Evolutionary conservation across 768 basidiomycete species (phyloP), one percentile per base, ranked within the genome.

Genomic region (Leccinum olivaceopallidum): DNA sequence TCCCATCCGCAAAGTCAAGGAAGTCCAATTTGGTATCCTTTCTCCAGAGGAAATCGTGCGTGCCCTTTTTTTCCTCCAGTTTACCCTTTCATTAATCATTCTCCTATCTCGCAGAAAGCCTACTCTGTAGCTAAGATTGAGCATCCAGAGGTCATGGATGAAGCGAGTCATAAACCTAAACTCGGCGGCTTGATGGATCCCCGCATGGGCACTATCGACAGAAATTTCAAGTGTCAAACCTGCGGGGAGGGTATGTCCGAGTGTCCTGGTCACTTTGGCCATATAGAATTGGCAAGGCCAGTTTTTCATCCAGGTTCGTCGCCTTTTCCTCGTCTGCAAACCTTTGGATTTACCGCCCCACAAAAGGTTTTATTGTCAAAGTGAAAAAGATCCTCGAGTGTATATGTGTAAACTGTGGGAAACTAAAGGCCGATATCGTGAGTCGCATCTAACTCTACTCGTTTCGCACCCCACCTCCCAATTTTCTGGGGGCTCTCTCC

Each of bases 211-310:
- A 99, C 94, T 30, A 96, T 95, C 68, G 94, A 95, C 80, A 83
- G 94, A 66, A 95, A 95, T 74, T 95, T 96, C 80, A 98, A 98
- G 80, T 99, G 97, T 74, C 95, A 98, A 80, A 98, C 97, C 30
- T 98, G 97, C 75, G 95, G 95, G 66, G 97, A 99, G 83, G 96
- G 95, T n/a, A 98, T 98, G 95, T 89, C 94, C 18, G 97, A 98
- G 74, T 99, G 97, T 79, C 95, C 97, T 28, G 97, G 97, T 55
- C 97, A 98, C 76, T 99, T 99, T 79, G 97, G 97, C 58, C 95
- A 98, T 74, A 94, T 99, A 70, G 97, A 99, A 78, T 80, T 99
- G 70, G 94, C 94, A 49, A 83, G 94, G 68, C 95, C 96, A n/a
- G 94, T 97, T 36, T 98, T 95, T 71, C 96, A 98, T 76, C 90